These are phyloP conservation scores for Pseudocercospora vitis DNA, from an alignment of 2,329 filamentous ascomycete species.

Conservation along the genomic window DNA sequence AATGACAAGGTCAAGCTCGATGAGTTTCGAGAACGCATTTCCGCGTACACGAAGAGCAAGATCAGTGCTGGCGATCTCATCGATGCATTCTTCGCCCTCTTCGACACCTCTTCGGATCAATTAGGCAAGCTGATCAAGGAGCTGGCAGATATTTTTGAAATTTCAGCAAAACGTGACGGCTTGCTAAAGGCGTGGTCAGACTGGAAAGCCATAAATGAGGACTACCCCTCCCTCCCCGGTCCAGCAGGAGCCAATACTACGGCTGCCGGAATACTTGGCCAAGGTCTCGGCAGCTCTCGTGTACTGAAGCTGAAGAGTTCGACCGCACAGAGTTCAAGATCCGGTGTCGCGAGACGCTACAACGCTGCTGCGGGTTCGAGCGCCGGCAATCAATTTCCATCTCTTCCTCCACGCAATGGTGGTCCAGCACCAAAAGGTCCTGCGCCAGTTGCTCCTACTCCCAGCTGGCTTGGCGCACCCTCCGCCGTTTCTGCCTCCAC, in stretches of 20 bases:
- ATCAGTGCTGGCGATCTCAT: conserved; percentile 74
- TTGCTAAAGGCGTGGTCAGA: conserved; percentile 87
- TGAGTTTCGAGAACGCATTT: conserved; percentile 77
- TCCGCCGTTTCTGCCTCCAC: conserved; percentile 34
- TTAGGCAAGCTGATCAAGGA: conserved; percentile 89
- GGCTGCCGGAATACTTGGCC: conserved; percentile 46
- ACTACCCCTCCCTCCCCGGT: conserved; percentile 85
- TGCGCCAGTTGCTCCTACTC: conserved; percentile 24
- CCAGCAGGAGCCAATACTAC: conserved; percentile 64
- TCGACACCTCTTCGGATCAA: conserved; percentile 74
- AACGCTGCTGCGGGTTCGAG: conserved; percentile 42
- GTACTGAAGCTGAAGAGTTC: conserved; percentile 69
- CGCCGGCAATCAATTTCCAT: conserved; percentile 32
- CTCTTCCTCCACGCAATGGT: conserved; percentile 29
- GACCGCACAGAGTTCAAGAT: conserved; percentile 66
- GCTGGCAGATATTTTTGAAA: conserved; percentile 88
- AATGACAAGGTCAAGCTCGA: conserved; percentile 73
- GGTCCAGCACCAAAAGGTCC: conserved; percentile 19
- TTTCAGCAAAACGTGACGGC: conserved; percentile 68
- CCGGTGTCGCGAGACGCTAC: conserved; percentile 58
- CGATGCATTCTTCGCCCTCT: conserved; percentile 83
- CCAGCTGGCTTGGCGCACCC: conserved; percentile 36
- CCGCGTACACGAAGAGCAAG: conserved; percentile 69
- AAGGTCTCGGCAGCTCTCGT: conserved; percentile 59
- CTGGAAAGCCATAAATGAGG: conserved; percentile 93